Evolutionary conservation across 2,329 filamentous ascomycete genomes (phyloP).

Genomic region (Fusarium sp.): DNA sequence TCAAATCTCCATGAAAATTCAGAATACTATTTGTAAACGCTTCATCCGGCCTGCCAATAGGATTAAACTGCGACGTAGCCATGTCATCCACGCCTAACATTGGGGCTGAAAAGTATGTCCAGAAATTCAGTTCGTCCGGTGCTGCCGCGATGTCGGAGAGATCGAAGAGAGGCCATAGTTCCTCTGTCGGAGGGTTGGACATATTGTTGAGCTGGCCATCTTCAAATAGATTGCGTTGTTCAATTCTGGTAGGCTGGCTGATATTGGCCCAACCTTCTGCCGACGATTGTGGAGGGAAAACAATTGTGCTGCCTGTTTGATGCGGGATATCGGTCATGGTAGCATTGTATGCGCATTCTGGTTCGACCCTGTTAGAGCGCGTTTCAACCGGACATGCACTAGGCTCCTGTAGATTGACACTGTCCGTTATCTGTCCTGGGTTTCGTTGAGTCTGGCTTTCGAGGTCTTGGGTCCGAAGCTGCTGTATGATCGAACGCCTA

Average conservation of each 20-base stretch:
- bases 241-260: not conserved
- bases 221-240: not conserved
- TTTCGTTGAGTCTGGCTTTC: not conserved
- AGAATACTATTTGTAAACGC: slow-evolving; percentile 15
- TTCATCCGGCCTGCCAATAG: not conserved
- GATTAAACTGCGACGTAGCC: not conserved
- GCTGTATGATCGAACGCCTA: slow-evolving; percentile 8
- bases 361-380: fast-evolving
- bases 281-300: fast-evolving
- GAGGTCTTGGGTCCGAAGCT: not conserved
- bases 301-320: fast-evolving
- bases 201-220: not conserved
- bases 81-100: slow-evolving; percentile 3
- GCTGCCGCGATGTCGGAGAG: not conserved
- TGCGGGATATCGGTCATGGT: not conserved
- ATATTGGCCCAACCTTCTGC: not conserved
- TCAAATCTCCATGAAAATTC: slow-evolving; percentile 15
- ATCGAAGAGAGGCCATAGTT: slow-evolving; percentile 10
- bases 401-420: not conserved
- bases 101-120: slow-evolving; percentile 16
- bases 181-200: not conserved
- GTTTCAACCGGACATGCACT: fast-evolving
- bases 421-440: fast-evolving
- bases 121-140: slow-evolving; percentile 14
- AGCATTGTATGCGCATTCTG: fast-evolving